These are phyloP conservation scores for Penicillium griseofulvum DNA, from an alignment of 2,329 filamentous ascomycete species.

Conservation along the genomic window DNA sequence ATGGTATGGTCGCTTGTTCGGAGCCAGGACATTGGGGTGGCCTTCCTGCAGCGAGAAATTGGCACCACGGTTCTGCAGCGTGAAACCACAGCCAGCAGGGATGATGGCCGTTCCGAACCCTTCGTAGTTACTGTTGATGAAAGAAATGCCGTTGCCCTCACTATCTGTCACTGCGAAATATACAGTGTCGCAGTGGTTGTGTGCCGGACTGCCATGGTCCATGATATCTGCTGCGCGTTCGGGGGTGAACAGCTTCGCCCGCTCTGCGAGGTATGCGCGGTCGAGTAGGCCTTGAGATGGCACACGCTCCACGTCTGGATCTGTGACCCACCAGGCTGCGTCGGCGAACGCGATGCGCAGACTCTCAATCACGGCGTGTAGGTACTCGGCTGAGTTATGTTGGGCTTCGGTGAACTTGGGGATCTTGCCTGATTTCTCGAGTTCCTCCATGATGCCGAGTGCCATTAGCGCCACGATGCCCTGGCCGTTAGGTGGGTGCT, in stretches of 20 bases:
- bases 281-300: conserved; percentile 70
- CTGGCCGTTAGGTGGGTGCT: conserved; percentile 94
- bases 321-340: conserved; percentile 83
- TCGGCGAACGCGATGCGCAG: conserved; percentile 89
- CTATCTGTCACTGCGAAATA: conserved; percentile 85
- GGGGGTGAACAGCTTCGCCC: conserved; percentile 61
- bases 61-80: conserved; percentile 86
- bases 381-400: conserved; percentile 76
- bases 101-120: conserved; percentile 85
- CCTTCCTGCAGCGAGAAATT: conserved; percentile 70
- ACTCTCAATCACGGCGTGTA: conserved; percentile 84
- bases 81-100: conserved; percentile 83
- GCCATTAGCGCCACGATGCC: conserved; percentile 95
- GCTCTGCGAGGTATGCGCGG: conserved; percentile 69
- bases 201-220: conserved; percentile 76
- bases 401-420: conserved; percentile 63
- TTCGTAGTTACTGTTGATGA: conserved; percentile 94
- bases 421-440: conserved; percentile 74
- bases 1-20: conserved; percentile 88
- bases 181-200: conserved; percentile 85
- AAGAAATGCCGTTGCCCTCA: conserved; percentile 84
- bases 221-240: conserved; percentile 53
- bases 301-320: conserved; percentile 65
- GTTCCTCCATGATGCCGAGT: conserved; percentile 81
- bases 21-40: conserved; percentile 78